phyloP scores from a whole-genome alignment of 192 early-diverging fungal genomes.

The Backusella luteola region DNA sequence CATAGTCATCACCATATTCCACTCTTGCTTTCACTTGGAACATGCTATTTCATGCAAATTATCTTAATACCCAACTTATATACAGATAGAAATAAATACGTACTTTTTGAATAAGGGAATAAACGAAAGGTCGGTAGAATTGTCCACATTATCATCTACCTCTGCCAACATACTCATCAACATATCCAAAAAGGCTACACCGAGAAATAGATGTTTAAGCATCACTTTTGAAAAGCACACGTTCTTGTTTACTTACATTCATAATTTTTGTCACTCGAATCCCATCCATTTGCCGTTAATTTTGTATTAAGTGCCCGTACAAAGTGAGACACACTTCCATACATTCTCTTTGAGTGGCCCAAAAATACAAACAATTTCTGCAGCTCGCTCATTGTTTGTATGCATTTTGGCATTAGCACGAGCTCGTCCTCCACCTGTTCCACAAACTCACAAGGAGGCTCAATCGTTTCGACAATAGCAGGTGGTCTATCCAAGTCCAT shows the following conservation, averaged over 20 bases:
- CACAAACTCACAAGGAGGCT: not conserved
- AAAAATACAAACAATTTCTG: conserved; percentile 47
- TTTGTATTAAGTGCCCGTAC: conserved; percentile 22
- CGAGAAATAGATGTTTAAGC: not conserved
- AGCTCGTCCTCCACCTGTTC: not conserved
- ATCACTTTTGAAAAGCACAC: not conserved
- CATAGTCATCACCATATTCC: conserved; percentile 4
- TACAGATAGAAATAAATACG: conserved; percentile 1
- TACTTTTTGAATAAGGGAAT: conserved; percentile 11
- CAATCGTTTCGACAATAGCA: not conserved
- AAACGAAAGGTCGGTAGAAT: not conserved
- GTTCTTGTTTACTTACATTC: conserved; percentile 15
- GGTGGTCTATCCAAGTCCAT: conserved; percentile 2
- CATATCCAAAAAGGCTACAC: conserved; percentile 16
- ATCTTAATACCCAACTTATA: not conserved
- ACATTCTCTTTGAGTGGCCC: conserved; percentile 25
- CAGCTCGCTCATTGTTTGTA: conserved; percentile 34
- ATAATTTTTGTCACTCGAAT: conserved; percentile 16
- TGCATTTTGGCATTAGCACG: not conserved
- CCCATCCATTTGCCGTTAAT: conserved; percentile 3
- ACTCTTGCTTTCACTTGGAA: conserved; percentile 18
- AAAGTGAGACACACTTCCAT: conserved; percentile 32
- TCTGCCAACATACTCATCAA: conserved; percentile 12
- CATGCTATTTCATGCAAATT: conserved; percentile 6
- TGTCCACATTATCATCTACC: not conserved